Percentiles rank a stretch among this genome's conserved stretches.
These are phyloP conservation scores for Rhodotorula babjevae DNA, from an alignment of 768 basidiomycete species.

Conservation along the genomic window DNA sequence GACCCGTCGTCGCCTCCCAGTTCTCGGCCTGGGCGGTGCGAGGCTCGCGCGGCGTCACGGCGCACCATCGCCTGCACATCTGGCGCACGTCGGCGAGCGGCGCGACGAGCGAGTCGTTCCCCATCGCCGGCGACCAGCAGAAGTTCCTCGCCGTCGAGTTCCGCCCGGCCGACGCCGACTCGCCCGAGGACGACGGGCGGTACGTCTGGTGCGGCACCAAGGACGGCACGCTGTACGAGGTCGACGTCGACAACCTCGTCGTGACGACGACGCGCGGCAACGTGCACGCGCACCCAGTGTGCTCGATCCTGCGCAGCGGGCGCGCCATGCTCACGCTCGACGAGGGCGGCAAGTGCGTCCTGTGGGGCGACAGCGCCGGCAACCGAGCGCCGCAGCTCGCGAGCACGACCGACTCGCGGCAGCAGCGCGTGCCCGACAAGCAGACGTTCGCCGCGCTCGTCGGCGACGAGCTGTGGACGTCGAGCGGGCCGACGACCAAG, in stretches of 20 bases:
- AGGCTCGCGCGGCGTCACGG: slow-evolving; percentile 47
- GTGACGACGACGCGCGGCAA: slow-evolving; percentile 59
- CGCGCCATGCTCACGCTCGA: slow-evolving; percentile 73
- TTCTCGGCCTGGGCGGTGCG: slow-evolving; percentile 47
- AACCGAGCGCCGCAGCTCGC: slow-evolving; percentile 10
- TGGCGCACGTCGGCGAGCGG: slow-evolving; percentile 44
- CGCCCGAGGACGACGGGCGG: slow-evolving; percentile 52
- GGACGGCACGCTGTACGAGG: slow-evolving; percentile 78
- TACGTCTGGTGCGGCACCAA: slow-evolving; percentile 83
- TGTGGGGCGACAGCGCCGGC: slow-evolving; percentile 52
- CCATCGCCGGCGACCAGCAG: slow-evolving; percentile 66
- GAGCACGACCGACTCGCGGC: slow-evolving; percentile 20
- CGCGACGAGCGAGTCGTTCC: slow-evolving; percentile 50
- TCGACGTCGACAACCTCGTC: slow-evolving; percentile 63
- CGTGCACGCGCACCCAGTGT: slow-evolving; percentile 64
- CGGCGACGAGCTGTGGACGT: slow-evolving; percentile 77
- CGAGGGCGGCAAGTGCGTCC: slow-evolving; percentile 73
- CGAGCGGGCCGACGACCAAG: slow-evolving; percentile 49
- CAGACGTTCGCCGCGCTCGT: slow-evolving; percentile 72
- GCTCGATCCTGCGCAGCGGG: slow-evolving; percentile 68
- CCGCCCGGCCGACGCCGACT: slow-evolving; percentile 44
- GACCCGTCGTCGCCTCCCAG: slow-evolving; percentile 37
- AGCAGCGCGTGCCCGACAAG: slow-evolving; percentile 65
- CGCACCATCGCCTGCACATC: slow-evolving; percentile 45
- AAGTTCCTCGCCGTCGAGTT: slow-evolving; percentile 76